A percentile compares a stretch with the other conserved stretches of the same genome.
Evolutionary conservation across 441 rosid genomes (phyloP).

Genomic region (Populus hybrid): DNA sequence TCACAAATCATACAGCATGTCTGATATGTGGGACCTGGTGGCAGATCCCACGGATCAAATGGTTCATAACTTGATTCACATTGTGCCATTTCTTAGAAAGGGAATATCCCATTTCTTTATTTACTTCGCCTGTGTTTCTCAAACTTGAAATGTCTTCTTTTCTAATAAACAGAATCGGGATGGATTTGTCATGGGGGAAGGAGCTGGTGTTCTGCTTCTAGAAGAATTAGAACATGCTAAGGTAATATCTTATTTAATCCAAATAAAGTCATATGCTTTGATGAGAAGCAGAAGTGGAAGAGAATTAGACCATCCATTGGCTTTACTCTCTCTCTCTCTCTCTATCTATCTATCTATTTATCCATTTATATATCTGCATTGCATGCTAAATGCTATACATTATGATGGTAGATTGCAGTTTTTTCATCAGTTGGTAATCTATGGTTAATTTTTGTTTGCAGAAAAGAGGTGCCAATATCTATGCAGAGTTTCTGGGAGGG

Average conservation of each 20-base stretch:
- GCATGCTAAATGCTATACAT: background rate
- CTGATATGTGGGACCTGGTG: background rate
- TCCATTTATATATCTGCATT: background rate
- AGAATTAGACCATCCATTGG: background rate
- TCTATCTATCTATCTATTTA: background rate
- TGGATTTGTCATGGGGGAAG: slow-evolving; percentile 99
- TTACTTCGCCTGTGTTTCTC: background rate
- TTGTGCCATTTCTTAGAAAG: background rate
- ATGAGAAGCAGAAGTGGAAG: background rate
- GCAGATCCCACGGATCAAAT: background rate
- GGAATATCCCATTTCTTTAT: background rate
- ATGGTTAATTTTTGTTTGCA: slow-evolving; percentile 27
- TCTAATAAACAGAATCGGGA: slow-evolving; percentile 63
- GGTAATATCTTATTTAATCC: slow-evolving; percentile 36
- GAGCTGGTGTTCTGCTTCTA: slow-evolving; percentile 93
- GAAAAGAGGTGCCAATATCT: slow-evolving; percentile 88
- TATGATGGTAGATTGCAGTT: background rate
- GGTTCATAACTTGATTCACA: background rate
- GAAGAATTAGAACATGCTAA: slow-evolving; percentile 97
- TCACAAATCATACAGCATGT: background rate
- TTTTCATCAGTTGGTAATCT: background rate
- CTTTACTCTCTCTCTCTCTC: background rate
- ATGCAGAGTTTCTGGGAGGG: slow-evolving; percentile 96
- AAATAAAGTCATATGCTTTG: background rate
- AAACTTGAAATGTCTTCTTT: slow-evolving; percentile 8